Conservation (phyloP, 108 stramenopile genomes). For the Seminavis robusta region DNA sequence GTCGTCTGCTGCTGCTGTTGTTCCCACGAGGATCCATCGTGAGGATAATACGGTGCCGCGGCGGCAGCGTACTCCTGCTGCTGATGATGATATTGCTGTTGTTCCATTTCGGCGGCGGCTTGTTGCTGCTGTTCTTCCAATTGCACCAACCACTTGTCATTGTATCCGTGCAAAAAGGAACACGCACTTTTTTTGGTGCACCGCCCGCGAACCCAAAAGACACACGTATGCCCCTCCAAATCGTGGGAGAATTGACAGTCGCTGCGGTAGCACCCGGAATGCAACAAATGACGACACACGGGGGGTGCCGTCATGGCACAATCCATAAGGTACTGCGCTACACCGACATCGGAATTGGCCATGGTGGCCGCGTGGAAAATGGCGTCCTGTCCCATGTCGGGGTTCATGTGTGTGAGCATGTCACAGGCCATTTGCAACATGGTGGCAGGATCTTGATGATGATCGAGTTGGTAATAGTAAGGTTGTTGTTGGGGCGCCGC, state of each 20-base stretch:
- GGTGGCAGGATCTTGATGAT: no score
- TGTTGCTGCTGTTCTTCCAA: background rate
- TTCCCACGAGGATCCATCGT: background rate
- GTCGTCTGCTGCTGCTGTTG: background rate
- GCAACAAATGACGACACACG: slow-evolving; percentile 72
- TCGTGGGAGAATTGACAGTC: slow-evolving; percentile 81
- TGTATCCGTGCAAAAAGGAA: slow-evolving; percentile 69
- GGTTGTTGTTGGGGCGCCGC: background rate
- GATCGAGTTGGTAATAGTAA: slow-evolving; percentile 25
- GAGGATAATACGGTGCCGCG: background rate
- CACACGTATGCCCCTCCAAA: slow-evolving; percentile 64
- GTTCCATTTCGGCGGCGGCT: background rate
- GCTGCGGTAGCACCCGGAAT: slow-evolving; percentile 70
- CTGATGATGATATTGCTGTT: background rate
- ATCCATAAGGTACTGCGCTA: slow-evolving; percentile 74
- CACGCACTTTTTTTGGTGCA: slow-evolving; percentile 64
- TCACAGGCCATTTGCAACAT: slow-evolving; percentile 51
- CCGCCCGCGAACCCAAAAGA: slow-evolving; percentile 76
- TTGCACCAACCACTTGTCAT: slow-evolving; percentile 51
- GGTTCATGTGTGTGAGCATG: slow-evolving; percentile 66
- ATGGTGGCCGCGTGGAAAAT: slow-evolving; percentile 47
- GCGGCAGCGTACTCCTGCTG: background rate
- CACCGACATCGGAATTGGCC: slow-evolving; percentile 60
- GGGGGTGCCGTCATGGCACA: slow-evolving; percentile 54
- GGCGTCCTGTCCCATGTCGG: slow-evolving; percentile 47